These are phyloP conservation scores for Globisporangium perplexum DNA, from an alignment of 352 stramenopile species.

Conservation along the genomic window DNA sequence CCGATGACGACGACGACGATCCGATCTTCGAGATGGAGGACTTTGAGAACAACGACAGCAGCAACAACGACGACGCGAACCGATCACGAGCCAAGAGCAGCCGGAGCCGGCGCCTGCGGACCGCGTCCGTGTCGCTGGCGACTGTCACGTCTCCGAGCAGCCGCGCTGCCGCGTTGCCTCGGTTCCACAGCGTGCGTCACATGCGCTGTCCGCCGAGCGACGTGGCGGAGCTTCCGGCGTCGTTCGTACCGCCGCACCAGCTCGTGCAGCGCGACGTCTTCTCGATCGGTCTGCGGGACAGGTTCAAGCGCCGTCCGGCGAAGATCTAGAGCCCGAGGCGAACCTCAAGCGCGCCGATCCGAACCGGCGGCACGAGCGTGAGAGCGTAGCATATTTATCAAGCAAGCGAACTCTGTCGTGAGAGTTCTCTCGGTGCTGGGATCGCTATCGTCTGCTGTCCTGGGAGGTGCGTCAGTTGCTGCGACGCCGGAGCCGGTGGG, in stretches of 20 bases:
- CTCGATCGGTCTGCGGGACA: slow-evolving; percentile 60
- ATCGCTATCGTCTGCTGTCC: no score
- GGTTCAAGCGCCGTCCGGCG: slow-evolving; percentile 55
- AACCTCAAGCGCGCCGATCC: no score
- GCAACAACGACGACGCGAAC: slow-evolving; percentile 1
- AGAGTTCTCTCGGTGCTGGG: no score
- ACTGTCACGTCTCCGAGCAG: slow-evolving; percentile 4
- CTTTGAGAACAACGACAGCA: slow-evolving; percentile 27
- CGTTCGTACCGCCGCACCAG: slow-evolving; percentile 72
- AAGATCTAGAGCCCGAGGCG: slow-evolving; percentile 7
- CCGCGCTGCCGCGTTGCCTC: slow-evolving; percentile 8
- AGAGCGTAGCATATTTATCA: no score
- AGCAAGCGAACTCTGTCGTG: no score
- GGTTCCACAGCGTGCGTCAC: slow-evolving; percentile 16
- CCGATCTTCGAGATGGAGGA: slow-evolving; percentile 80
- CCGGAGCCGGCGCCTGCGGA: slow-evolving; percentile 4
- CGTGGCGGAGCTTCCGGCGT: slow-evolving; percentile 30
- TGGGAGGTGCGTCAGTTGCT: no score
- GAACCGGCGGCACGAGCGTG: no score
- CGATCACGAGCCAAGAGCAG: slow-evolving; percentile 4
- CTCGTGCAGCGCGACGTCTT: slow-evolving; percentile 67
- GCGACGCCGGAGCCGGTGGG: no score
- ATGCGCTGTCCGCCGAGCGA: slow-evolving; percentile 17
- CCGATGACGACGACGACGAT: slow-evolving; percentile 27
- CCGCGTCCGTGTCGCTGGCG: slow-evolving; percentile 11